phyloP scores from a whole-genome alignment of 2,329 filamentous ascomycete species.

The Mycosphaerella arachidis region DNA sequence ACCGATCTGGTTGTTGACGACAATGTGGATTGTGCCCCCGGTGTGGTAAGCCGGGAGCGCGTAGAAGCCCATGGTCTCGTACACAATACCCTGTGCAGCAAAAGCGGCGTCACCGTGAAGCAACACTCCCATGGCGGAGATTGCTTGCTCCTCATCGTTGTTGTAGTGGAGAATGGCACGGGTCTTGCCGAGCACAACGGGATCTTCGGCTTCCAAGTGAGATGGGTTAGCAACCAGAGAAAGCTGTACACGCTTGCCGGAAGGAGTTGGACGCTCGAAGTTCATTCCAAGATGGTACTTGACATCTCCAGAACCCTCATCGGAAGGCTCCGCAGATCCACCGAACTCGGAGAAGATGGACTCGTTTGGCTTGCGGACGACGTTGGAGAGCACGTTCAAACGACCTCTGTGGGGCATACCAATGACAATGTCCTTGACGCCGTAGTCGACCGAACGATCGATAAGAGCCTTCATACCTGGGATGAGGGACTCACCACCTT shows the following conservation, averaged over 20 bases:
- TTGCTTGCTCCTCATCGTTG: constrained; percentile 85
- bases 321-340: constrained; percentile 77
- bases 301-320: constrained; percentile 96
- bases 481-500: constrained; percentile 94
- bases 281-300: constrained; percentile 99
- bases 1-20: constrained; percentile 99
- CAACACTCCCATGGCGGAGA: constrained; percentile 88
- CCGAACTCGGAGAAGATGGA: constrained; percentile 99
- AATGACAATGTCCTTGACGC: constrained; percentile 98
- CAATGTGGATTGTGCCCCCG: constrained; percentile 91
- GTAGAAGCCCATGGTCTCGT: constrained; percentile 98
- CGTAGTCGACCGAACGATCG: constrained; percentile 95
- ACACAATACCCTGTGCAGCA: constrained; percentile 92
- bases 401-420: constrained; percentile 99
- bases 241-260: constrained; percentile 97
- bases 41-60: constrained; percentile 93
- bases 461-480: constrained; percentile 99
- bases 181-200: constrained; percentile 95
- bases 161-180: constrained; percentile 99
- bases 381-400: constrained; percentile 96
- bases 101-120: constrained; percentile 97
- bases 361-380: constrained; percentile 98
- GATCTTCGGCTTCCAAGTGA: constrained; percentile 96
- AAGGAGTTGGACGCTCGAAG: constrained; percentile 96
- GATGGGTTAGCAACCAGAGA: constrained; percentile 98